Evolutionary conservation across 83 land plant species (phyloP).

Genomic region (Diphasiastrum complanatum): DNA sequence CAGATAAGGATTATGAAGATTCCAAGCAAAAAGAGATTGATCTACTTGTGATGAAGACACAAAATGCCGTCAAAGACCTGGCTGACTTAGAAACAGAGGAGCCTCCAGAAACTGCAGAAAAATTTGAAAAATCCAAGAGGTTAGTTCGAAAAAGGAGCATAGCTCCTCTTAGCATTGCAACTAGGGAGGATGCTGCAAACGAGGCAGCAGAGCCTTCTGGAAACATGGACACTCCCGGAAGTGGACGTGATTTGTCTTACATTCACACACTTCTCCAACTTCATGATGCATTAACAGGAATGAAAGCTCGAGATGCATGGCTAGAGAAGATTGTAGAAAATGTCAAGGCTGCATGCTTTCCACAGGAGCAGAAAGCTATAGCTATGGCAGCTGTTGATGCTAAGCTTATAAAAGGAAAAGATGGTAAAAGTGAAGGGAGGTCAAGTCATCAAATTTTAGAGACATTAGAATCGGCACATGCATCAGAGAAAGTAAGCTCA

Average conservation of each 20-base stretch:
- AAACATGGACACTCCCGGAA: slow-evolving; percentile 62
- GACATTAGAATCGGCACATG: no score
- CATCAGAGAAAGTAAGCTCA: no score
- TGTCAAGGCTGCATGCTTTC: slow-evolving; percentile 38
- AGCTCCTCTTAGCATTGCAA: slow-evolving; percentile 49
- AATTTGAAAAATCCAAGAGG: slow-evolving; percentile 35
- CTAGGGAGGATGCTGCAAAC: slow-evolving; percentile 39
- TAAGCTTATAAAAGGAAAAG: no score
- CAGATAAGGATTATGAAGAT: slow-evolving; percentile 93
- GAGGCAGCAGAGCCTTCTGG: slow-evolving; percentile 28
- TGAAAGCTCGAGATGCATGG: slow-evolving; percentile 70
- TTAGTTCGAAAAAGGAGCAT: slow-evolving; percentile 39
- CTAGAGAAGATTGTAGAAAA: slow-evolving; percentile 69
- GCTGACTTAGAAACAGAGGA: slow-evolving; percentile 68
- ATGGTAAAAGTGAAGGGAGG: no score
- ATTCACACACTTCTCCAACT: slow-evolving; percentile 36
- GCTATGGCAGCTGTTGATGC: no score
- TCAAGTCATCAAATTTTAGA: no score
- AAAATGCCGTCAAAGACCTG: slow-evolving; percentile 65
- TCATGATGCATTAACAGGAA: slow-evolving; percentile 53
- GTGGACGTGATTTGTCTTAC: slow-evolving; percentile 31
- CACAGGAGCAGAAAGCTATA: background rate
- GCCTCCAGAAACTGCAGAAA: slow-evolving; percentile 30
- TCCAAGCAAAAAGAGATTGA: slow-evolving; percentile 77
- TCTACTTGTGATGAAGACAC: slow-evolving; percentile 79